Conservation (phyloP, 2,329 filamentous ascomycete species). For the Fusarium chlamydosporum region DNA sequence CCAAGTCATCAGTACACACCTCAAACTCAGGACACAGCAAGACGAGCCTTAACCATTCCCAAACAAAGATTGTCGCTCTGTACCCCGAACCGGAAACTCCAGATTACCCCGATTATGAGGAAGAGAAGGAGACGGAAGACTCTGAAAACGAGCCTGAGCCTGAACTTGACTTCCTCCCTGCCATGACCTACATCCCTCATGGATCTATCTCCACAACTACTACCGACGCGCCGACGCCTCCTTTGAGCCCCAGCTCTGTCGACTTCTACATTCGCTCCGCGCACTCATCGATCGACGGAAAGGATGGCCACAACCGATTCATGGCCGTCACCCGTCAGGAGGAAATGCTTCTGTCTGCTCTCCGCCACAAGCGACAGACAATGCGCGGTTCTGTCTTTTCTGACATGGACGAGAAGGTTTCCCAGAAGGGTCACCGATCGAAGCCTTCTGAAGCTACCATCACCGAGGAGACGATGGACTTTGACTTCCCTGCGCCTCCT, state of each 20-base stretch:
- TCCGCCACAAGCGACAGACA: conserved; percentile 69
- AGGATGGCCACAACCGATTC: conserved; percentile 58
- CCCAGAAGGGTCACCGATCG: conserved; percentile 46
- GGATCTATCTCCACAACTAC: conserved; percentile 50
- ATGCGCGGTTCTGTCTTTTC: conserved; percentile 65
- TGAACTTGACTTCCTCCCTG: conserved; percentile 35
- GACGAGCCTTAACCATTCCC: conserved; percentile 54
- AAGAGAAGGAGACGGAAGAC: conserved; percentile 30
- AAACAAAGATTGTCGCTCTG: conserved; percentile 59
- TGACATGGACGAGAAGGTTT: conserved; percentile 53
- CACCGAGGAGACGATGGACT: conserved; percentile 52
- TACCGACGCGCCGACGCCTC: conserved; percentile 63
- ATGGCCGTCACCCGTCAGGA: conserved; percentile 72
- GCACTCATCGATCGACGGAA: conserved; percentile 55
- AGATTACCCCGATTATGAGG: conserved; percentile 43
- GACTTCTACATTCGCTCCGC: conserved; percentile 63
- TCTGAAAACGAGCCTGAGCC: conserved; percentile 36
- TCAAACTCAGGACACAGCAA: conserved; percentile 53
- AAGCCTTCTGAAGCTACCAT: conserved; percentile 53
- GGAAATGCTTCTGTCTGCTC: conserved; percentile 69
- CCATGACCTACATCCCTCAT: conserved; percentile 38
- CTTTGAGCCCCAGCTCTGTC: conserved; percentile 66
- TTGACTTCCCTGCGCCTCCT: conserved; percentile 56
- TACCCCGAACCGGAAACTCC: conserved; percentile 51
- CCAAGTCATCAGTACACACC: conserved; percentile 58